A percentile compares a stretch with the other conserved stretches of the same genome.
Conservation (phyloP, 805 yeast genomes). For the Saturnispora zaruensis region DNA sequence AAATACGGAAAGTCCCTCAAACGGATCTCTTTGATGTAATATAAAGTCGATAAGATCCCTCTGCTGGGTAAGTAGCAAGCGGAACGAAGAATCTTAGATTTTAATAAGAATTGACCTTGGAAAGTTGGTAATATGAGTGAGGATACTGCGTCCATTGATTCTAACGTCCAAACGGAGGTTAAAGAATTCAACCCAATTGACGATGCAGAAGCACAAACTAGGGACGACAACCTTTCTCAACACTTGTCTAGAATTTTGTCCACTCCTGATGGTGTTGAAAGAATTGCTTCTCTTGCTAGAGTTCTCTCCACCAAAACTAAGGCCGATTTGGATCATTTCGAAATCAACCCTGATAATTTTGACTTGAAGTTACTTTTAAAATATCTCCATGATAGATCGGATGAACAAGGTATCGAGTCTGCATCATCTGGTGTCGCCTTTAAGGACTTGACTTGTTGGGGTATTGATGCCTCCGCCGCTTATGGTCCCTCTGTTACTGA, state of each 20-base stretch:
- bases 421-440: constrained; percentile 45
- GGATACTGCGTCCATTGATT: constrained; percentile 21
- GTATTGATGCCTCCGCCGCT: constrained; percentile 46
- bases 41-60: neutral
- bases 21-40: neutral
- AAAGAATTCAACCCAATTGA: constrained; percentile 22
- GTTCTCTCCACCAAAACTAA: constrained; percentile 41
- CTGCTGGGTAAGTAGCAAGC: too few species aligned
- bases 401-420: constrained; percentile 39
- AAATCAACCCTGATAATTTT: constrained; percentile 38
- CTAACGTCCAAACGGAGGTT: constrained; percentile 18
- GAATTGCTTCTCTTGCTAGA: constrained; percentile 41
- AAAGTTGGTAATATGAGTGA: constrained; percentile 2
- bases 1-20: neutral
- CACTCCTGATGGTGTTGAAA: constrained; percentile 24
- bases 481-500: constrained; percentile 40
- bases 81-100: neutral
- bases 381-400: constrained; percentile 30
- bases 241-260: constrained; percentile 22
- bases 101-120: neutral
- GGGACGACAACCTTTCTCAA: constrained; percentile 20
- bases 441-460: constrained; percentile 36
- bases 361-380: constrained; percentile 36
- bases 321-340: constrained; percentile 36
- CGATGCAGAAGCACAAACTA: constrained; percentile 19